phyloP scores from a whole-genome alignment of 1,284 basidiomycete genomes.

The Lignosus rhinocerotis region DNA sequence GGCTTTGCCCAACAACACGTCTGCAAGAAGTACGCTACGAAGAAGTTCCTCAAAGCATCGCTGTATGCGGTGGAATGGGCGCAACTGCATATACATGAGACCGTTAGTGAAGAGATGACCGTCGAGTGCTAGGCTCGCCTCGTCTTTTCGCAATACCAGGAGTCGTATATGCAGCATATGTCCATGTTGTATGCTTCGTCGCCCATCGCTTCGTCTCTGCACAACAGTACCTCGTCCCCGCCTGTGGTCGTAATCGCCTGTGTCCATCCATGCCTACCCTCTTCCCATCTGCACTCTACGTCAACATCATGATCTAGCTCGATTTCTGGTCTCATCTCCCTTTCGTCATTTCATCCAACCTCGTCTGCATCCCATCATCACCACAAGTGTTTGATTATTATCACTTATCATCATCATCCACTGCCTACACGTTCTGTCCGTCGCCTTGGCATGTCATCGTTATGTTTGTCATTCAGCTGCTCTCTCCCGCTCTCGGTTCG shows the following conservation, averaged over 20 bases:
- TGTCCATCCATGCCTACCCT: constrained; percentile 20
- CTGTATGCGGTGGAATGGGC: constrained; percentile 75
- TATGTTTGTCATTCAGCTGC: constrained; percentile 31
- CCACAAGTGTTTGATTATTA: constrained; percentile 32
- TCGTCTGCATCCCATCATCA: constrained; percentile 25
- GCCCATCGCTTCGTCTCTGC: background rate
- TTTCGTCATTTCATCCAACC: constrained; percentile 17
- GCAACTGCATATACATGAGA: constrained; percentile 33
- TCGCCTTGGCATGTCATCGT: constrained; percentile 29
- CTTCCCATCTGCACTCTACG: constrained; percentile 16
- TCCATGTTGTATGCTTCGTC: constrained; percentile 22
- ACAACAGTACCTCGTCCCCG: constrained; percentile 11
- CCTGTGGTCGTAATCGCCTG: constrained; percentile 20
- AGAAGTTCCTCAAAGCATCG: constrained; percentile 93
- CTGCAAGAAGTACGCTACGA: constrained; percentile 96
- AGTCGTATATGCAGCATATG: constrained; percentile 24
- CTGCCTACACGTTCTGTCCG: constrained; percentile 27
- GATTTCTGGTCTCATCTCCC: constrained; percentile 23
- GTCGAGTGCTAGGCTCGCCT: constrained; percentile 38
- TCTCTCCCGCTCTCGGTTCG: constrained; percentile 27
- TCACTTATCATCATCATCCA: constrained; percentile 26
- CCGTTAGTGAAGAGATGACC: constrained; percentile 47
- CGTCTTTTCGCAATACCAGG: constrained; percentile 6
- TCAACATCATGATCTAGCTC: constrained; percentile 25
- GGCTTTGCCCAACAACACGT: constrained; percentile 87